Base-by-base conservation (phyloP, 208 protist species). In the Trypanosoma conorhini region DNA sequence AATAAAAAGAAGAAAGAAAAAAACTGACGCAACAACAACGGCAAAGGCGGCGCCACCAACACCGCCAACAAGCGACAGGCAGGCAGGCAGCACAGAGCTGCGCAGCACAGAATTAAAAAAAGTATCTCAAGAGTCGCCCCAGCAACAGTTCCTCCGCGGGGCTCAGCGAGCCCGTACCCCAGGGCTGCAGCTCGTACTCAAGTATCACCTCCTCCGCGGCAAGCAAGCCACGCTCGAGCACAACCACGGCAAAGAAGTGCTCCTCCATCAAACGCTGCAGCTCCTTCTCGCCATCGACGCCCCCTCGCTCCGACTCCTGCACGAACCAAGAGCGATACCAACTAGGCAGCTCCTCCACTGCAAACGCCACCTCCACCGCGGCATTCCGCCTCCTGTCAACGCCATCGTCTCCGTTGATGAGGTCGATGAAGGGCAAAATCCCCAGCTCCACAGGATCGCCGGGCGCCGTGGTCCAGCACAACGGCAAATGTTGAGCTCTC, bases 181-280 rank as follows among this genome's bases (percentile, higher is more conserved):
- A 55, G 3, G 81, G 65, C 9, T 79, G 77, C 1, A 77, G 55
- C 17, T 72, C 70, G 74, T 92, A 96, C 22, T 76, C 70, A 22
- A 93, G 56, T 56, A 96, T 86, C 3, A 94, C 91, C 63, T 96
- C 91, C 70, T 87, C 81, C 1, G 86, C 80, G 9, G 91, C 82
- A 0, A 62, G 67, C 30, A 96, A 72, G 1, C 74, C 77, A 33
- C 67, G 61, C 40, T 68, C 67, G 58, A 96, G 66, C 0, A 83
- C 83, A 17, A 94, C 68, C 46, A 89, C 84, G 15, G 91, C 70
- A 72, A 79, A 93, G 74, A 89, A 96, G 33, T 81, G 73, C 19
- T 87, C 74, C 21, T 81, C 72, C 58, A 77, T 2, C 30, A 93
- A 72, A 79, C 38, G 48, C 71, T 54, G 67, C 17, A 76, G 56